These are phyloP conservation scores for Immersiporthe knoxdaviesiana DNA, from an alignment of 2,329 filamentous ascomycete species.

Conservation along the genomic window DNA sequence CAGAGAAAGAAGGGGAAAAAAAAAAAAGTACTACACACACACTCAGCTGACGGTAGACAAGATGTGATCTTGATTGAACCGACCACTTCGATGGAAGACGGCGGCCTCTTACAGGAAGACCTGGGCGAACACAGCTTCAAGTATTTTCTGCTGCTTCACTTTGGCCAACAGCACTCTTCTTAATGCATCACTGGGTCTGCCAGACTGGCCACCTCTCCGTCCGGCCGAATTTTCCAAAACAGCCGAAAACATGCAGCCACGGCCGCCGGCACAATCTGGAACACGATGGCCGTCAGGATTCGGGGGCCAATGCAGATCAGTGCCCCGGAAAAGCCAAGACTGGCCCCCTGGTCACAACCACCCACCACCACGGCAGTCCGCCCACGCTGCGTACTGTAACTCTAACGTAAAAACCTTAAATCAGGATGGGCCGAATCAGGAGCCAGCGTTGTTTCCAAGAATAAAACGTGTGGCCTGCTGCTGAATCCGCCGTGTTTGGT, in stretches of 20 bases:
- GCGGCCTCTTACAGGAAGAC: neutral
- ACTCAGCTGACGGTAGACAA: neutral
- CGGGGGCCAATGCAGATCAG: conserved; percentile 5
- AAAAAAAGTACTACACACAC: neutral
- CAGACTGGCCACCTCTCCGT: neutral
- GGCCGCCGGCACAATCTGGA: conserved; percentile 17
- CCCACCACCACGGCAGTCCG: neutral
- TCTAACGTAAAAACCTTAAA: conserved; percentile 5
- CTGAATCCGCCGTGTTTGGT: neutral
- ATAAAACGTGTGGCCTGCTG: conserved; percentile 1
- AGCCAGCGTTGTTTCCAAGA: neutral
- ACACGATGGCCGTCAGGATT: conserved; percentile 23
- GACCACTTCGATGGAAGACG: neutral
- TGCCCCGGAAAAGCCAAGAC: neutral
- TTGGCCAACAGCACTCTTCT: neutral
- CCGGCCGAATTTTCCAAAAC: conserved; percentile 8
- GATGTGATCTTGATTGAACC: neutral
- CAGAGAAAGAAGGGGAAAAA: no score
- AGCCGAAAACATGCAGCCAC: conserved; percentile 7
- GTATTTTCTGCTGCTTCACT: neutral
- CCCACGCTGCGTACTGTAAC: no score
- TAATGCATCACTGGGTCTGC: neutral
- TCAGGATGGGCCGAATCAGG: neutral
- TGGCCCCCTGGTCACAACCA: neutral
- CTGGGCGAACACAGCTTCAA: neutral